Conservation (phyloP, 495 filamentous ascomycete genomes). For the Lasiosphaeria ovina region DNA sequence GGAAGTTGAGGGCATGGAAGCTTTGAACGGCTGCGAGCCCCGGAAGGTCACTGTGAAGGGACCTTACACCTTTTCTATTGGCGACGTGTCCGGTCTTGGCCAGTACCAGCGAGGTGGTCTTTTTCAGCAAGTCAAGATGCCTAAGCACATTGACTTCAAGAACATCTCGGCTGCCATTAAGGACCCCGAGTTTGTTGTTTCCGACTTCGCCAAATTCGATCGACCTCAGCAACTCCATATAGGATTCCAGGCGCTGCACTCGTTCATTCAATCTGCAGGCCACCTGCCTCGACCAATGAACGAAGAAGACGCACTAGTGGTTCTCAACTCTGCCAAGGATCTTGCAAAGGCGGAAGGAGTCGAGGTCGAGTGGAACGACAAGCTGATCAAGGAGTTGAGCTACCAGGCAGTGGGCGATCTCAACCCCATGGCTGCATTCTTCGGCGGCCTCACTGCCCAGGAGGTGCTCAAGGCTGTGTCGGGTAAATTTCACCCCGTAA, state of each 20-base stretch:
- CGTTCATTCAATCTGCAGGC: slow-evolving; percentile 69
- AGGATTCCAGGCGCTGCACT: slow-evolving; percentile 88
- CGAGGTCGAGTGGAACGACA: slow-evolving; percentile 81
- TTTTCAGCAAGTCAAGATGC: slow-evolving; percentile 96
- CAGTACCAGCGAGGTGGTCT: slow-evolving; percentile 84
- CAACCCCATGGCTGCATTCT: slow-evolving; percentile 89
- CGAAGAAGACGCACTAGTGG: slow-evolving; percentile 75
- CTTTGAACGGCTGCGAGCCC: slow-evolving; percentile 74
- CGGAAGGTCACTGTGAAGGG: slow-evolving; percentile 91
- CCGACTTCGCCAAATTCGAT: slow-evolving; percentile 97
- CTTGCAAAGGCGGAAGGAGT: slow-evolving; percentile 69
- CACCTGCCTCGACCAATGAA: slow-evolving; percentile 80
- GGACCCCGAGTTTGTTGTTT: slow-evolving; percentile 84
- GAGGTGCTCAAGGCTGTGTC: slow-evolving; percentile 97
- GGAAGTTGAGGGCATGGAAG: slow-evolving; percentile 92
- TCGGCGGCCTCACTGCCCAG: slow-evolving; percentile 92
- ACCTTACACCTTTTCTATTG: slow-evolving; percentile 96
- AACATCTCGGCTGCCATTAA: slow-evolving; percentile 69
- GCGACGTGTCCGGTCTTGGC: slow-evolving; percentile 83
- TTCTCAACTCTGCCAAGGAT: slow-evolving; percentile 67
- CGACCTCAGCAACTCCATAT: slow-evolving; percentile 87
- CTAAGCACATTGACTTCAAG: slow-evolving; percentile 89
- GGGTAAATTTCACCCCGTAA: slow-evolving; percentile 91
- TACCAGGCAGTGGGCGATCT: slow-evolving; percentile 95
- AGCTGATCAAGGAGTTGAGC: slow-evolving; percentile 87